Evolutionary conservation across 2,329 filamentous ascomycete species (phyloP), one percentile per base, ranked within the genome.

Genomic region (Phoma sp.): DNA sequence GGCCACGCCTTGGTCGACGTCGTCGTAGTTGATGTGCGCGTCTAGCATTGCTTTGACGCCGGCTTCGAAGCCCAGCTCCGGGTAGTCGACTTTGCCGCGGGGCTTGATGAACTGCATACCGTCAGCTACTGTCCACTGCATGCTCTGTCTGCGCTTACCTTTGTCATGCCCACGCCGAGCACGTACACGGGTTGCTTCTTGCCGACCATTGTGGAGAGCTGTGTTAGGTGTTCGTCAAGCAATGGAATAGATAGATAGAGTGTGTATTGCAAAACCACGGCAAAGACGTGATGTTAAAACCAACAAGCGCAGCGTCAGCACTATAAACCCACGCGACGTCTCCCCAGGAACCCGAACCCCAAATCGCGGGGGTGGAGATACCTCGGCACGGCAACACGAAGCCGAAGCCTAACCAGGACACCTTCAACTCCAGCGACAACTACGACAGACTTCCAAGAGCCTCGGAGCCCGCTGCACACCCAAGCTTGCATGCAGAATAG

Each of bases 91-190:
- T 75, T 94, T 94, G 74, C 92, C 91, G 52, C 93, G 87, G 37
- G 93, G 93, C 82, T 97, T 97, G 85, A 97, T 94, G 85, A 98
- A 98, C 79, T 96, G 25, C 15, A 38, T 17, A 25, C 2, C 3
- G 6, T 29, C 13, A 21, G 31, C 7, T 3, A 19, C 15, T 24
- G 27, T n/a, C 17, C 27, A 25, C n/a, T 8, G 6, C 27, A 4
- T 8, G 27, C 3, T 10, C 12, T 21, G n/a, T 6, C 5, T n/a
- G 17, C 3, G 21, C 17, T 9, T 43, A 43, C 52, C 52, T 55
- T 96, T 80, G 94, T 98, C 91, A 98, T 95, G 80, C 94, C 94
- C 67, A 98, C 95, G 81, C 94, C 94, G 58, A 98, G 87, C 73
- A 98, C 91, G 82, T 98, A 98, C 82, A 83, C 83, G 66, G 83